Conservation (phyloP, 2,329 filamentous ascomycete species). For the Fusarium nelsonii region DNA sequence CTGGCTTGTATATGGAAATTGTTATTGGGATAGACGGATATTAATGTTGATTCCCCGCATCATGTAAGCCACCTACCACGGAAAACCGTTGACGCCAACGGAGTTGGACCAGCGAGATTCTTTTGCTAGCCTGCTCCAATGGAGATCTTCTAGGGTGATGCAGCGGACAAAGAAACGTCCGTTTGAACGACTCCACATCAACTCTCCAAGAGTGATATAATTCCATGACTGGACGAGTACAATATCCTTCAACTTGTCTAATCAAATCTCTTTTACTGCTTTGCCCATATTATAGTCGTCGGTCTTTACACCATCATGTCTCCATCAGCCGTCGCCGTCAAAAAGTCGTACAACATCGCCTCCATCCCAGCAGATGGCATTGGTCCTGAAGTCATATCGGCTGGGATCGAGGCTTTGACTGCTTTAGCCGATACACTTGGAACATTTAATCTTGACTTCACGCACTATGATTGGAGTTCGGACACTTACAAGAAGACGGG, state of each 20-base stretch:
- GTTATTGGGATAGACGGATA: not conserved
- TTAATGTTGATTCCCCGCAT: constrained; percentile 23
- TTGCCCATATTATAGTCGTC: too few relatives aligned
- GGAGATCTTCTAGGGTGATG: not conserved
- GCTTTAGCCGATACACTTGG: constrained; percentile 63
- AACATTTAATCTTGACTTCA: constrained; percentile 72
- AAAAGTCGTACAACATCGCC: constrained; percentile 64
- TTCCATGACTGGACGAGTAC: constrained; percentile 11
- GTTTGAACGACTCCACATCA: constrained; percentile 18
- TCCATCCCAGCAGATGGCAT: constrained; percentile 75
- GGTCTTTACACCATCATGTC: constrained; percentile 34
- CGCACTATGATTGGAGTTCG: constrained; percentile 75
- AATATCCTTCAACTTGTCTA: not conserved
- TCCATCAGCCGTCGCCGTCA: constrained; percentile 37
- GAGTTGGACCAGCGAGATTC: constrained; percentile 11
- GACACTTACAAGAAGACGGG: constrained; percentile 75
- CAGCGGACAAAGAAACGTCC: constrained; percentile 34
- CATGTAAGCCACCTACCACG: not conserved
- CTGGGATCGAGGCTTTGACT: constrained; percentile 71
- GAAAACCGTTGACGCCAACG: constrained; percentile 11
- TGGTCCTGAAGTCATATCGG: constrained; percentile 71
- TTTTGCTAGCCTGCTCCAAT: not conserved
- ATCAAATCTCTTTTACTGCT: not conserved
- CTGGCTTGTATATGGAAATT: not conserved
- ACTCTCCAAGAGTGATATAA: constrained; percentile 18